Percentiles rank a stretch among this genome's conserved stretches.
Evolutionary conservation across 257 asterid species (phyloP).

Genomic region (Thymus quinquecostatus): DNA sequence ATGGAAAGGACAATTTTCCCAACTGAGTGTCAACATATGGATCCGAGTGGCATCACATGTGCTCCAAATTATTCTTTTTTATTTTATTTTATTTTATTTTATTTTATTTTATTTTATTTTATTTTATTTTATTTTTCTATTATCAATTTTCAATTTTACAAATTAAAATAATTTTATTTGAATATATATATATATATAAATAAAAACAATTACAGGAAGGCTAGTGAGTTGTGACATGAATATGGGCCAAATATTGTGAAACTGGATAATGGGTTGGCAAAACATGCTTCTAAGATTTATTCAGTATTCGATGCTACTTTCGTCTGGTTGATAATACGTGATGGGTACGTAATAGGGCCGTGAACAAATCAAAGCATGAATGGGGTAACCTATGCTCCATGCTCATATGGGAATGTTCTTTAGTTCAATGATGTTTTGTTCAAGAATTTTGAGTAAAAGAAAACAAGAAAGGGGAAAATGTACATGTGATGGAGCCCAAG

Average conservation of each 20-base stretch:
- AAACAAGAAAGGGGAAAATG: neutral
- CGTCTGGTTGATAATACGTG: no score
- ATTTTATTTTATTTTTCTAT: neutral
- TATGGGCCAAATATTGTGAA: neutral
- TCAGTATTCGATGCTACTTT: no score
- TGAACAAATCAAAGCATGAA: constrained; percentile 22
- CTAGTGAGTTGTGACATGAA: constrained; percentile 10
- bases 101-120: neutral
- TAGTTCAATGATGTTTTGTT: constrained; percentile 17
- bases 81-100: neutral
- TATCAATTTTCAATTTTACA: neutral
- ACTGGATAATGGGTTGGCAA: neutral
- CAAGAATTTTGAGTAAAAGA: neutral
- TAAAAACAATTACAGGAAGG: neutral
- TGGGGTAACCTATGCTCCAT: constrained; percentile 19
- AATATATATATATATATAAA: neutral
- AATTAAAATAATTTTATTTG: neutral
- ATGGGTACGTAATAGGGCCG: neutral
- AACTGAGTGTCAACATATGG: constrained; percentile 35
- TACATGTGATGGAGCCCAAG: constrained; percentile 34
- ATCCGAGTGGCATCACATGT: constrained; percentile 37
- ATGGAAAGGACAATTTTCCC: constrained; percentile 24
- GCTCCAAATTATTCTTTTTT: constrained; percentile 6
- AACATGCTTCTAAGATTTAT: neutral
- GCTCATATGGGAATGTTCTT: constrained; percentile 27